A percentile compares a stretch with the other conserved stretches of the same genome.
Conservation (phyloP, 2,329 filamentous ascomycete species). For the Aspergillus pseudotamarii region DNA sequence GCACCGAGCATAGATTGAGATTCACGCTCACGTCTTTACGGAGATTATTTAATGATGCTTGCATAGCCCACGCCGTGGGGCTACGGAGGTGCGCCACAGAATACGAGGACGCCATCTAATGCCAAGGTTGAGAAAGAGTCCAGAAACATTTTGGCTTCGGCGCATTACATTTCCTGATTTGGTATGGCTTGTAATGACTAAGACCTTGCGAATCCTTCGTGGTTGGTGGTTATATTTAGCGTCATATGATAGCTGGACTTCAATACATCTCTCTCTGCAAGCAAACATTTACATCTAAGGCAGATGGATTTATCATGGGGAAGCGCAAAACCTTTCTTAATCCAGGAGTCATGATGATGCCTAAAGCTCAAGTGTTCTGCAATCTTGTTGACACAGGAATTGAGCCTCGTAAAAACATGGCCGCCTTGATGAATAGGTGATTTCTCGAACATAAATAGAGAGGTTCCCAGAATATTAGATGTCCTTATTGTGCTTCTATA, state of each 20-base stretch:
- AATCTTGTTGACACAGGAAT: not conserved
- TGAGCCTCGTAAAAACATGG: not conserved
- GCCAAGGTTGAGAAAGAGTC: not conserved
- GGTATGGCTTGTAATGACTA: not conserved
- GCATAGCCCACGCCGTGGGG: not conserved
- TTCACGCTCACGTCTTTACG: not conserved
- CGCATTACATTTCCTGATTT: not conserved
- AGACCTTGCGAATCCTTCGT: not conserved
- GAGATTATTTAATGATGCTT: not conserved
- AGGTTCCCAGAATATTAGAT: fast-evolving
- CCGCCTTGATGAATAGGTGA: not conserved
- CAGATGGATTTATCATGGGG: not conserved
- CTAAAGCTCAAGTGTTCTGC: not conserved
- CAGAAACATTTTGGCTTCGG: not conserved
- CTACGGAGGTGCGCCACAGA: not conserved
- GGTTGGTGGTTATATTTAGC: not conserved
- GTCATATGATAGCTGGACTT: not conserved
- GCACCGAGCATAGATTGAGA: not conserved
- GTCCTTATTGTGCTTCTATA: fast-evolving
- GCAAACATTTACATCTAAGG: not conserved
- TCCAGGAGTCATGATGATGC: not conserved
- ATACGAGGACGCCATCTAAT: not conserved
- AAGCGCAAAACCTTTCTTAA: not conserved
- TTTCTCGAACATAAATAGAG: not conserved
- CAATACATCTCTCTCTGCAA: not conserved